Percentiles rank a stretch among this genome's conserved stretches.
phyloP scores from a whole-genome alignment of 192 early-diverging fungal species.

The Gigaspora rosea region DNA sequence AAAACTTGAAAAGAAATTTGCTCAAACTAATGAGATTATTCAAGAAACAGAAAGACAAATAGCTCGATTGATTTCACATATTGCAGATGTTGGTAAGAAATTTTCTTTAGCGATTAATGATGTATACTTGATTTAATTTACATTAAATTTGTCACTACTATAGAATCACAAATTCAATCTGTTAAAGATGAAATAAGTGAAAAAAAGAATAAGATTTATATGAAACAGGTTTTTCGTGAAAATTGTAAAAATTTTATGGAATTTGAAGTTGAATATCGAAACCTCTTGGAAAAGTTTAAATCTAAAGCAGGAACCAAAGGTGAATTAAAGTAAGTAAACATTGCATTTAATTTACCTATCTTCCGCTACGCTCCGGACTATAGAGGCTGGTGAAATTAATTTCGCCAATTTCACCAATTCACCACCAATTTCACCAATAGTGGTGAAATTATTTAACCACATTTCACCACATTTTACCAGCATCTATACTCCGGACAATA shows the following conservation, averaged over 20 bases:
- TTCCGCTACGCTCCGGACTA: too few relatives aligned
- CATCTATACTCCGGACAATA: too few relatives aligned
- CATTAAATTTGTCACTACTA: neutral
- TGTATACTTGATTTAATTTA: neutral
- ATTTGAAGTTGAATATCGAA: neutral
- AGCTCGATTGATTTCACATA: neutral
- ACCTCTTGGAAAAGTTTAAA: neutral
- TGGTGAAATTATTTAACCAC: too few relatives aligned
- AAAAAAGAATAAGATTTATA: slow-evolving; percentile 26
- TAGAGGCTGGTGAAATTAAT: too few relatives aligned
- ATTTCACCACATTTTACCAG: too few relatives aligned
- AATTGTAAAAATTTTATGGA: neutral
- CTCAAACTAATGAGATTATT: neutral
- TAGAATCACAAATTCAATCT: slow-evolving; percentile 13
- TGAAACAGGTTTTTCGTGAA: slow-evolving; percentile 9
- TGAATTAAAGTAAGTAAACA: slow-evolving; percentile 3
- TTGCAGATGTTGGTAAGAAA: slow-evolving; percentile 18
- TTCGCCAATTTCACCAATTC: too few relatives aligned
- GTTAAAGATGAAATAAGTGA: slow-evolving; percentile 16
- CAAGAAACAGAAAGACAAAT: slow-evolving; percentile 2
- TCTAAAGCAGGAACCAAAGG: neutral
- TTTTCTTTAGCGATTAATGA: neutral
- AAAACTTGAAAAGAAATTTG: slow-evolving; percentile 27
- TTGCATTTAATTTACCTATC: too few relatives aligned
- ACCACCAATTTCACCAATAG: too few relatives aligned